A percentile compares a stretch with the other conserved stretches of the same genome.
Conservation (phyloP, 306 rosid genomes). For the Ormosia semicastrata region DNA sequence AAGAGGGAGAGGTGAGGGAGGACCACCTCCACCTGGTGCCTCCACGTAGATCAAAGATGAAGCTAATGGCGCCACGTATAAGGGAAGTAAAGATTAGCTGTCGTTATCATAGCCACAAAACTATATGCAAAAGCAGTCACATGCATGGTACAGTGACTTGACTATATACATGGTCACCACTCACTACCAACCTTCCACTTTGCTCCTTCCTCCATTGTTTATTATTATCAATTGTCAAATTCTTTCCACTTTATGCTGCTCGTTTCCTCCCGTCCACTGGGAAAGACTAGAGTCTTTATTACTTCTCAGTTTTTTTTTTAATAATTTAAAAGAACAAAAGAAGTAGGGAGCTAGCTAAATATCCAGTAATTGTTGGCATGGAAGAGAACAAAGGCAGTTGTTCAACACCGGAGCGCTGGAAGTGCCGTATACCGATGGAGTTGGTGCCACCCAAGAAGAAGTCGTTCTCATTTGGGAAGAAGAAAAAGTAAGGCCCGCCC, state of each 20-base stretch:
- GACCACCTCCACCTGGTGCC: neutral
- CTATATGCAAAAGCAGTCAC: neutral
- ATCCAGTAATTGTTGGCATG: no score
- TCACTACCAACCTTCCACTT: neutral
- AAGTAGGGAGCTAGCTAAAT: no score
- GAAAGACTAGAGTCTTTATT: no score
- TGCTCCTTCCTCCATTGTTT: no score
- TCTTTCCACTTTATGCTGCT: no score
- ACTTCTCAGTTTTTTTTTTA: no score
- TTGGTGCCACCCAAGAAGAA: slow-evolving; percentile 65
- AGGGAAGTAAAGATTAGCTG: neutral
- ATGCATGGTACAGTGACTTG: neutral
- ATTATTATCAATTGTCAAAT: no score
- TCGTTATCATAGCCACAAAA: neutral
- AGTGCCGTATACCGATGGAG: slow-evolving; percentile 43
- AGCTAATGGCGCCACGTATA: neutral
- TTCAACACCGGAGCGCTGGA: slow-evolving; percentile 58
- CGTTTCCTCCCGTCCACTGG: no score
- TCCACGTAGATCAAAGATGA: neutral
- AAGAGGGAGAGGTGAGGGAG: no score
- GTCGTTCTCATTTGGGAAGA: slow-evolving; percentile 27
- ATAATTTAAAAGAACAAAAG: no score
- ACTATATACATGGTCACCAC: neutral
- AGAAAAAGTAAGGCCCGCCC: slow-evolving; percentile 17
- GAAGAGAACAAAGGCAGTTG: slow-evolving; percentile 18